Evolutionary conservation across 257 asterid genomes (phyloP).

Genomic region (Jasminum sambac): DNA sequence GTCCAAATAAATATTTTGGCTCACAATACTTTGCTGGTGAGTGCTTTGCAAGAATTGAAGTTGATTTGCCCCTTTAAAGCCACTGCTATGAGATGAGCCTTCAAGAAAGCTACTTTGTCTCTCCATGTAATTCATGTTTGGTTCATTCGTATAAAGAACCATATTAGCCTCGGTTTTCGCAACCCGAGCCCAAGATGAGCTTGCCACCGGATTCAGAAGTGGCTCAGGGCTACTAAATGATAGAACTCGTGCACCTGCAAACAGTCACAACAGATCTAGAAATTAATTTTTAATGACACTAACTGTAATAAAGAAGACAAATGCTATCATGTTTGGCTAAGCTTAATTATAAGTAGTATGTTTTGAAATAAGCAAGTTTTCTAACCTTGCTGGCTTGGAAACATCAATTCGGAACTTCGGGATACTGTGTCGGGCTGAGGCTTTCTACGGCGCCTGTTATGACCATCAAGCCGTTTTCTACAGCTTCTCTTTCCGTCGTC

Average conservation of each 20-base stretch:
- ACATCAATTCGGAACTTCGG: constrained; percentile 41
- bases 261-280: too few species aligned
- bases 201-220: constrained; percentile 33
- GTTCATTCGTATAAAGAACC: constrained; percentile 35
- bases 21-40: constrained; percentile 11
- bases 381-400: constrained; percentile 45
- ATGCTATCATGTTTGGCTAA: background rate
- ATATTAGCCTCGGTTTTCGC: constrained; percentile 41
- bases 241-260: constrained; percentile 45
- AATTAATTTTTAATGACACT: too few species aligned
- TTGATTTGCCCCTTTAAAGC: constrained; percentile 41
- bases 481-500: constrained; percentile 93
- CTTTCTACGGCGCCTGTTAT: constrained; percentile 85
- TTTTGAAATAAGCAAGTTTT: background rate
- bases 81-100: constrained; percentile 19
- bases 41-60: constrained; percentile 44
- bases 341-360: background rate
- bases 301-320: background rate
- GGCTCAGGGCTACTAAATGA: constrained; percentile 55
- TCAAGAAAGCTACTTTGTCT: constrained; percentile 36
- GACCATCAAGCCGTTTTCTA: constrained; percentile 91
- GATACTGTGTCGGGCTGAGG: constrained; percentile 64
- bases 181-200: constrained; percentile 53
- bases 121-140: constrained; percentile 33
- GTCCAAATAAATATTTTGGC: constrained; percentile 38